Base-by-base conservation (phyloP, 2,329 filamentous ascomycete species). In the Pyrenophora teres region DNA sequence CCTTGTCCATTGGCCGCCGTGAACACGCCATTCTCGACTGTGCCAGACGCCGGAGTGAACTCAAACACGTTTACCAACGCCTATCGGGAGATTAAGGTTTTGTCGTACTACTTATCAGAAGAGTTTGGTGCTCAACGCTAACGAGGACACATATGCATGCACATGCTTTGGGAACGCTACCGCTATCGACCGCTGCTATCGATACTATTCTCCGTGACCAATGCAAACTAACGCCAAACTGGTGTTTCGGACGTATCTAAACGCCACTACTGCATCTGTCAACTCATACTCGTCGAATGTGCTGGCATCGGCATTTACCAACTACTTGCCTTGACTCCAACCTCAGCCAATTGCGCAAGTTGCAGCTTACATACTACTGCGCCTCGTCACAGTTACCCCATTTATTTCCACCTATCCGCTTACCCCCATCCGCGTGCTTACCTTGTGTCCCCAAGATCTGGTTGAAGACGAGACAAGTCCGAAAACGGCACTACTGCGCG, bases 181-280 rank as follows among this genome's bases (percentile, higher is more conserved):
- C 45, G 50, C n/a, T 36, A 37, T 39, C 38, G 46, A 56, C 56
- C 52, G 43, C 43, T 38, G 37, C 47, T 18, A 62, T 63, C 53
- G 54, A 60, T 60, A 56, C 56, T 59, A 30, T 30, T 30, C 27
- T 30, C 27, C 27, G 27, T 9, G 27, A 12, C 2, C 27, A 46
- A 27, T 36, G 33, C 16, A 46, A 25, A 30, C 15, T 46, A 15
- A 43, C 40, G 48, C 41, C 40, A 31, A 31, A n/a, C 16, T 25
- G 38, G 27, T 25, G 38, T 32, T 38, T 27, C 3, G 40, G 27
- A 39, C 31, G 25, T 25, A 19, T 7, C 21, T 35, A 39, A 21
- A 32, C 32, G 15, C 46, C 23, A 18, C 21, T 31, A 52, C 31
- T 30, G 27, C 27, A 30, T 10, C 27, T 30, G 27, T 30, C 27